Evolutionary conservation across 225 moss, liverwort and hornwort genomes (phyloP).

Genomic region (Climacium dendroides): DNA sequence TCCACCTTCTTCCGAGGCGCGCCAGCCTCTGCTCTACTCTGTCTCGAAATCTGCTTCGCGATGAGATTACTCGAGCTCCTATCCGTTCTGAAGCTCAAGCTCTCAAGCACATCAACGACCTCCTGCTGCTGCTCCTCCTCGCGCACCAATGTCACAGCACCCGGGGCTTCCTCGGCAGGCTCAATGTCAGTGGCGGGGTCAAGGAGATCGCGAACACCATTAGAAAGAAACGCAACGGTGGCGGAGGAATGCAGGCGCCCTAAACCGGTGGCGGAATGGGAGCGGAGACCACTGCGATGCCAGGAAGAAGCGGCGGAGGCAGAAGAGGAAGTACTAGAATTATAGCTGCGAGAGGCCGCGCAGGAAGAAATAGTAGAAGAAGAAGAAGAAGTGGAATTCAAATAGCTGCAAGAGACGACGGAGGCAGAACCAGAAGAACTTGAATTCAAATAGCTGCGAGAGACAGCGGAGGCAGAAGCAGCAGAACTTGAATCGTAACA

Average conservation of each 20-base stretch:
- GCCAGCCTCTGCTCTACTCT: not conserved
- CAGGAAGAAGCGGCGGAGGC: not conserved
- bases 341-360: not conserved
- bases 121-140: slow-evolving; percentile 2
- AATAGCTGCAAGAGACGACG: not conserved
- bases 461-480: no score
- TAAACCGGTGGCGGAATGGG: not conserved
- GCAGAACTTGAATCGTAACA: not conserved
- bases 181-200: not conserved
- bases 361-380: not conserved
- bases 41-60: not conserved
- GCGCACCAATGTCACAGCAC: not conserved
- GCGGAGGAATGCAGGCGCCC: not conserved
- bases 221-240: not conserved
- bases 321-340: not conserved
- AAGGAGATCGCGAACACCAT: not conserved
- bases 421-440: not conserved
- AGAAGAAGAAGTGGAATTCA: not conserved
- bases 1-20: not conserved
- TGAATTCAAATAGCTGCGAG: not conserved
- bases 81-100: not conserved
- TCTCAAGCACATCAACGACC: slow-evolving; percentile 4
- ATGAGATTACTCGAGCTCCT: not conserved
- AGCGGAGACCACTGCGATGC: not conserved
- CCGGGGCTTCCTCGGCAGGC: not conserved